phyloP scores from a whole-genome alignment of 148 eudicot species.

The Nepenthes gracilis region DNA sequence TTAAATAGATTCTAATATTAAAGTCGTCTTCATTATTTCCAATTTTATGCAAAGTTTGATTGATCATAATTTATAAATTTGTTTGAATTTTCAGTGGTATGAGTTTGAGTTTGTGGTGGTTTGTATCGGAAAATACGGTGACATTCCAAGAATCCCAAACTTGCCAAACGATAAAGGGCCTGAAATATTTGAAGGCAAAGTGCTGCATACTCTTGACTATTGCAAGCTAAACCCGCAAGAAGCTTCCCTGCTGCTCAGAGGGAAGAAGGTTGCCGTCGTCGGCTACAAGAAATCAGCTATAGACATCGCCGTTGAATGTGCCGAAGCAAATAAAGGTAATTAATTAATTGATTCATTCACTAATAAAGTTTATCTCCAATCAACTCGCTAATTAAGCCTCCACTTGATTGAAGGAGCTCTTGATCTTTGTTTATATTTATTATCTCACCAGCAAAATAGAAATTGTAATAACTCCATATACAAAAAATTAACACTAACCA shows the following conservation, averaged over 20 bases:
- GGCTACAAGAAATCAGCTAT: slow-evolving; percentile 96
- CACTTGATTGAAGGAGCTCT: no score
- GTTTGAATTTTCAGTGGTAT: slow-evolving; percentile 38
- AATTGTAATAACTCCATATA: no score
- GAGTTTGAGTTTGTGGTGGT: slow-evolving; percentile 69
- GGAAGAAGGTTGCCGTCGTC: slow-evolving; percentile 68
- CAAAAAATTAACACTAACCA: no score
- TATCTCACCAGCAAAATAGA: no score
- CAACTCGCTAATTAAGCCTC: no score
- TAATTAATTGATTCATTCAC: neutral
- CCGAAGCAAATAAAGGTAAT: slow-evolving; percentile 78
- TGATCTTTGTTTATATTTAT: no score
- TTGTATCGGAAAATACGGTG: slow-evolving; percentile 89
- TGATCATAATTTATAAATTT: neutral
- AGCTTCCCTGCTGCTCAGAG: slow-evolving; percentile 38
- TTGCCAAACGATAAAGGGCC: slow-evolving; percentile 71
- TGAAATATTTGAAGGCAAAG: slow-evolving; percentile 58
- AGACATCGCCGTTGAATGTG: slow-evolving; percentile 90
- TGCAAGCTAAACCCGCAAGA: slow-evolving; percentile 61
- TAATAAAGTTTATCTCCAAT: no score
- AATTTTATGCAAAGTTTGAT: neutral
- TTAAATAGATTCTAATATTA: no score
- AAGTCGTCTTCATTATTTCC: no score
- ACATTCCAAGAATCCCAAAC: slow-evolving; percentile 54
- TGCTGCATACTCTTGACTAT: slow-evolving; percentile 77